Percentiles rank a stretch among this genome's conserved stretches.
phyloP scores from a whole-genome alignment of 495 filamentous ascomycete genomes.

The Lophiostoma macrostomum region DNA sequence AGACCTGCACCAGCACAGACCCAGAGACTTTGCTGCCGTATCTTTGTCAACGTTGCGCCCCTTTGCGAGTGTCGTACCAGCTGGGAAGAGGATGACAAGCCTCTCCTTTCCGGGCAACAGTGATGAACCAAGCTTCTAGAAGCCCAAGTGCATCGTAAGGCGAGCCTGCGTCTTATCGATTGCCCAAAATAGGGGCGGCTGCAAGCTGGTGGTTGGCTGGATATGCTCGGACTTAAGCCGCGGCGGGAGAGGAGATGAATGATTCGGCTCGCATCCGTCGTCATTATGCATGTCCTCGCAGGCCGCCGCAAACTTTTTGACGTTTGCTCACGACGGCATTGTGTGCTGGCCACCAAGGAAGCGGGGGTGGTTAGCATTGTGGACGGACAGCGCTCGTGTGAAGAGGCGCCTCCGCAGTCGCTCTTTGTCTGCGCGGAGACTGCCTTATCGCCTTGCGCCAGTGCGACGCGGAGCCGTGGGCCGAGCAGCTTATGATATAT shows the following conservation, averaged over 20 bases:
- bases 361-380: too few relatives aligned
- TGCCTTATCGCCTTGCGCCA: background rate
- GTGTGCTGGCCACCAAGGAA: background rate
- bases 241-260: conserved; percentile 1
- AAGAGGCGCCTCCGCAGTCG: too few relatives aligned
- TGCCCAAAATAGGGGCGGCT: conserved; percentile 9
- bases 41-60: too few relatives aligned
- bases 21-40: too few relatives aligned
- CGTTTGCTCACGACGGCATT: background rate
- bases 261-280: background rate
- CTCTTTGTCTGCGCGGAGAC: background rate
- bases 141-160: conserved; percentile 10
- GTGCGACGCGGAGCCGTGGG: background rate
- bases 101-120: too few relatives aligned
- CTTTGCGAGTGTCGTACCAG: too few relatives aligned
- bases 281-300: conserved; percentile 25
- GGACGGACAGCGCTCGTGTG: background rate
- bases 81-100: too few relatives aligned
- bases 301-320: conserved; percentile 1
- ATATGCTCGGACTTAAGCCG: conserved; percentile 20
- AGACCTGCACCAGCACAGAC: too few relatives aligned
- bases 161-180: conserved; percentile 12
- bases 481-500: background rate
- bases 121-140: conserved; percentile 21
- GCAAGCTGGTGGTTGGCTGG: conserved; percentile 3